Conservation (phyloP, 2,329 filamentous ascomycete species). For the Cadophora malorum region DNA sequence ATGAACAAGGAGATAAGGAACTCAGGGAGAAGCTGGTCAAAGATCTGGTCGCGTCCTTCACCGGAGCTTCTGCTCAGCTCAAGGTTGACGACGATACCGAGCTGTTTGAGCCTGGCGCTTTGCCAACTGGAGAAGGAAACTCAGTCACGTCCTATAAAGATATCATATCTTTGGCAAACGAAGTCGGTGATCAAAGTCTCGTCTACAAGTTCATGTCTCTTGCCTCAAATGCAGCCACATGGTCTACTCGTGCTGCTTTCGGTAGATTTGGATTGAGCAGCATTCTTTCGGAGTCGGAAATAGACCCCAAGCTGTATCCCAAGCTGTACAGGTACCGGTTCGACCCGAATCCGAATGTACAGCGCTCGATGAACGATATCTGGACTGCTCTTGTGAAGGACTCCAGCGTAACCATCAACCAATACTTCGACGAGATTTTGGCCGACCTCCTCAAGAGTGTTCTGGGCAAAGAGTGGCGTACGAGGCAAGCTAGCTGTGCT, state of each 20-base stretch:
- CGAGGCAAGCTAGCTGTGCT: conserved; percentile 88
- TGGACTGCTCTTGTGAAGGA: conserved; percentile 97
- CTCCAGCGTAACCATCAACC: conserved; percentile 74
- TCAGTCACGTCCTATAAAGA: conserved; percentile 97
- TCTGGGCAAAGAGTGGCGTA: conserved; percentile 90
- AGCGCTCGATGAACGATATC: conserved; percentile 95
- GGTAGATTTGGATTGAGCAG: conserved; percentile 91
- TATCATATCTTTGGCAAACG: conserved; percentile 92
- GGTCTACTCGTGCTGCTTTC: conserved; percentile 96
- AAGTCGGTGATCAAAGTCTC: conserved; percentile 94
- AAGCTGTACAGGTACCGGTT: conserved; percentile 95
- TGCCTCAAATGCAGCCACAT: conserved; percentile 93
- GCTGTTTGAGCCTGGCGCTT: conserved; percentile 86
- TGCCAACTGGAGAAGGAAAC: conserved; percentile 88
- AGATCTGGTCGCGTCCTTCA: conserved; percentile 89
- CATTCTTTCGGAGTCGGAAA: conserved; percentile 84
- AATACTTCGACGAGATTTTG: conserved; percentile 88
- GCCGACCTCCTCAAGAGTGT: conserved; percentile 85
- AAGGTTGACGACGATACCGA: conserved; percentile 92
- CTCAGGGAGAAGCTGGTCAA: conserved; percentile 84
- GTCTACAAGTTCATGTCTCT: conserved; percentile 99
- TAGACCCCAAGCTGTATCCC: conserved; percentile 93
- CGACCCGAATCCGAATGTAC: conserved; percentile 92
- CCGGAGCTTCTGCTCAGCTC: conserved; percentile 73
- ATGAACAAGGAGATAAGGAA: conserved; percentile 84